phyloP scores from a whole-genome alignment of 805 yeast genomes.

The Naumovozyma baii region DNA sequence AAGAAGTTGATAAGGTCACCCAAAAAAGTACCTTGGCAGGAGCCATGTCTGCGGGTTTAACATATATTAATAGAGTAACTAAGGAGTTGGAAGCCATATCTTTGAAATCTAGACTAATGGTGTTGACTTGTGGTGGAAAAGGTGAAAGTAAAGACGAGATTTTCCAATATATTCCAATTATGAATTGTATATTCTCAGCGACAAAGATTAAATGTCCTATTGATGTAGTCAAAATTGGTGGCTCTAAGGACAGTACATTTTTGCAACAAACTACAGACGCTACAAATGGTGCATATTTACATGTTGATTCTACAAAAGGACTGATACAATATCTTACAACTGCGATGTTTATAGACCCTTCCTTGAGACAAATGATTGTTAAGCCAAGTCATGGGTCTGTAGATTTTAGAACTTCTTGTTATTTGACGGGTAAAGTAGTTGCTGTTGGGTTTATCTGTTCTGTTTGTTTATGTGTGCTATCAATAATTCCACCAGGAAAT shows the following conservation, averaged over 20 bases:
- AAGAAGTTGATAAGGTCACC: constrained; percentile 19
- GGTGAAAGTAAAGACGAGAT: constrained; percentile 67
- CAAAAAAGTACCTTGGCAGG: constrained; percentile 53
- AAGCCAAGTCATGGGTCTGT: constrained; percentile 78
- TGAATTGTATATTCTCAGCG: constrained; percentile 94
- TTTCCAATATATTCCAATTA: constrained; percentile 78
- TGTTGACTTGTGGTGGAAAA: constrained; percentile 35
- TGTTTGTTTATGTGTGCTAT: constrained; percentile 75
- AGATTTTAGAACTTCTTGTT: constrained; percentile 92
- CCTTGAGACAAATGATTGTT: constrained; percentile 63
- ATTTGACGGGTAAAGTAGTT: constrained; percentile 78
- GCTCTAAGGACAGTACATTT: constrained; percentile 53
- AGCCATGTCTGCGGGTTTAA: constrained; percentile 71
- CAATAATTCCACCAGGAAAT: constrained; percentile 54
- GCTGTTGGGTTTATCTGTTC: constrained; percentile 93
- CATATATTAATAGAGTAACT: constrained; percentile 64
- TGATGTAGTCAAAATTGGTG: constrained; percentile 72
- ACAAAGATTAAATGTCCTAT: constrained; percentile 84
- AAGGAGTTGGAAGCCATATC: constrained; percentile 36
- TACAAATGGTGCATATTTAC: constrained; percentile 79
- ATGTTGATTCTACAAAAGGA: constrained; percentile 59
- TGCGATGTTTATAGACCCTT: constrained; percentile 81
- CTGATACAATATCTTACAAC: constrained; percentile 73
- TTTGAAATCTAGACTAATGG: constrained; percentile 55
- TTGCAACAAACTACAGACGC: constrained; percentile 94